These are phyloP conservation scores for Botrytis fabae DNA, from an alignment of 2,329 filamentous ascomycete species.

Conservation along the genomic window DNA sequence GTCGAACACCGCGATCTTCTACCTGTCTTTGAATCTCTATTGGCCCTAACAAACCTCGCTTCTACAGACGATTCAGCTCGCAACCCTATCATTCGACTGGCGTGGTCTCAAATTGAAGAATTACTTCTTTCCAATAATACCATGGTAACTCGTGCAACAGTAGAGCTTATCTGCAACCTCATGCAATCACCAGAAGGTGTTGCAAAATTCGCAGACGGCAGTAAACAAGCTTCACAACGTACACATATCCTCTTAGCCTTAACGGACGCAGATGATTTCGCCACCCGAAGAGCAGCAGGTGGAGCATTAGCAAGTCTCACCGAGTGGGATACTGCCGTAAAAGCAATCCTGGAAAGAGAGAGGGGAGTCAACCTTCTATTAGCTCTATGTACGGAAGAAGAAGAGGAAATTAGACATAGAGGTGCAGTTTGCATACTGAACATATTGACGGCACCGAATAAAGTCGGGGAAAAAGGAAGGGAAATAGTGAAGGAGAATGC, in stretches of 20 bases:
- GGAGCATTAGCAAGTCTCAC: constrained; percentile 86
- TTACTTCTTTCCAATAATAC: constrained; percentile 74
- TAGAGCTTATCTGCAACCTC: constrained; percentile 90
- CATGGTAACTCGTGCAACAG: constrained; percentile 76
- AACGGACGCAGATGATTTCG: constrained; percentile 78
- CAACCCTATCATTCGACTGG: constrained; percentile 67
- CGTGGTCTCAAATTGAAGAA: constrained; percentile 79
- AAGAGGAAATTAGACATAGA: constrained; percentile 66
- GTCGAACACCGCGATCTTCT: constrained; percentile 73
- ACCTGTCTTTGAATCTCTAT: constrained; percentile 84
- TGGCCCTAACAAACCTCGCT: constrained; percentile 92
- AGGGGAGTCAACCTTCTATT: constrained; percentile 77
- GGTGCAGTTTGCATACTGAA: constrained; percentile 77
- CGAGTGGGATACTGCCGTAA: constrained; percentile 71
- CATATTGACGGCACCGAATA: constrained; percentile 65
- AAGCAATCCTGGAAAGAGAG: constrained; percentile 67
- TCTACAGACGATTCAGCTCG: constrained; percentile 68
- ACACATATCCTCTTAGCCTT: constrained; percentile 85
- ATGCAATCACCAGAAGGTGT: constrained; percentile 68
- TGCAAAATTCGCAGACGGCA: constrained; percentile 67
- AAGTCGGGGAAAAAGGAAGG: constrained; percentile 60
- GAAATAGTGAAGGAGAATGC: constrained; percentile 61
- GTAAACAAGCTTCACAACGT: constrained; percentile 67
- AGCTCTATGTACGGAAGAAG: constrained; percentile 73
- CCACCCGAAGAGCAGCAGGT: constrained; percentile 79